Base-by-base conservation (phyloP, 1,284 basidiomycete genomes). In the Inonotus obliquus region DNA sequence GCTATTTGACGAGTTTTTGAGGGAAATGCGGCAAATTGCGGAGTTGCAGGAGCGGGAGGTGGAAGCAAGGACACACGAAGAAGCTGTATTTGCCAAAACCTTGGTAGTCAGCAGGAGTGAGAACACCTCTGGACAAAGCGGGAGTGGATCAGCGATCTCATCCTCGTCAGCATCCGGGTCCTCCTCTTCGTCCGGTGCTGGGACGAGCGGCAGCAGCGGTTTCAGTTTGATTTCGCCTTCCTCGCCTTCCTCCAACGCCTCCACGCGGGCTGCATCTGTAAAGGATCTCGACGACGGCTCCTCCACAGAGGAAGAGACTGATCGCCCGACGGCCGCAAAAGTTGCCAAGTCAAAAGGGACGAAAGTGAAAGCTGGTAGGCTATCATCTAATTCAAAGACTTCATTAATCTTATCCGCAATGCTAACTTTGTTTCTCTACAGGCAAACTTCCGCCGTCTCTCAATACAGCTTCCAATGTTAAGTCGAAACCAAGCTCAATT, bases 31-130 rank as follows among this genome's bases (percentile, higher is more conserved):
- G 19, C 54, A 54, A 32, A 55, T 64, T 27, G 63, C 59, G 55
- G 29, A 41, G 35, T 17, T 60, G 37, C 54, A 58, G 59, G 63
- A 60, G 54, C 29, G 53, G 19, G 59, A 64, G 38, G 63, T 64
- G 10, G 56, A 61, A 21, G 63, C 60, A 32, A 38, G 58, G 1
- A 27, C 54, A 6, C 21, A 47, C 14, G 45, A 60, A 52, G 58
- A 59, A 25, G 47, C 58, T 29, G 41, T n/a, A 19, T 2, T 41
- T n/a, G 53, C 39, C 19, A 48, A 23, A 44, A 61, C 60, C 32
- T 51, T 60, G 51, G 55, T 39, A 23, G 25, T 54, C 13, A 44
- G 27, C 10, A 23, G 37, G 53, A 56, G 53, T 13, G 60, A 61
- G 60, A 39, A 47, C 47, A 53, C 52, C 27, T 35, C 29, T 49